Evolutionary conservation across 2,329 filamentous ascomycete species (phyloP).

Genomic region (Talaromyces marneffei): DNA sequence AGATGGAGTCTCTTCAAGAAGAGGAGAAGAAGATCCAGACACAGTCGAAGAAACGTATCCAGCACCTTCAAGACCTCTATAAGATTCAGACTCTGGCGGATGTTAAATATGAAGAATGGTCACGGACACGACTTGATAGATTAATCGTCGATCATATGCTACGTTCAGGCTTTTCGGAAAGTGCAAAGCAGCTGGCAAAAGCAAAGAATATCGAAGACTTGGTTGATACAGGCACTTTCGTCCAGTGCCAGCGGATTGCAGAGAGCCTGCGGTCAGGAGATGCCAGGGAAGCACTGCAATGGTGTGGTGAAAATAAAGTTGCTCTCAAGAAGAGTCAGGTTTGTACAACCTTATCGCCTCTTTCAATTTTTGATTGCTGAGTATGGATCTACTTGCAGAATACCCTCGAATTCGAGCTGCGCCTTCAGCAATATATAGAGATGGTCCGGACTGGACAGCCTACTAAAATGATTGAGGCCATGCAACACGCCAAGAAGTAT

Average conservation of each 20-base stretch:
- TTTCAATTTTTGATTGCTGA: slow-evolving; percentile 9
- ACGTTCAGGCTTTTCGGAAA: slow-evolving; percentile 73
- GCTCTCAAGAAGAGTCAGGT: slow-evolving; percentile 82
- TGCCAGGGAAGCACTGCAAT: slow-evolving; percentile 72
- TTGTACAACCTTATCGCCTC: slow-evolving; percentile 24
- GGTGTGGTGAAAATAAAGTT: slow-evolving; percentile 92
- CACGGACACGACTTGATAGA: slow-evolving; percentile 70
- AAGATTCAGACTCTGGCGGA: slow-evolving; percentile 75
- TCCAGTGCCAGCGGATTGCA: slow-evolving; percentile 71
- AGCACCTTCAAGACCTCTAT: slow-evolving; percentile 76
- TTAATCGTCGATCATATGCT: slow-evolving; percentile 90
- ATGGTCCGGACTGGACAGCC: slow-evolving; percentile 64
- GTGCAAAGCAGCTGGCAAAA: slow-evolving; percentile 66
- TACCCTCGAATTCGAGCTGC: slow-evolving; percentile 85
- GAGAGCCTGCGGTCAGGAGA: slow-evolving; percentile 64
- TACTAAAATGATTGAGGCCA: slow-evolving; percentile 66
- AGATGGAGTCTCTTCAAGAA: slow-evolving; percentile 68
- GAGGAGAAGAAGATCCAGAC: slow-evolving; percentile 74
- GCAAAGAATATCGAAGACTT: slow-evolving; percentile 73
- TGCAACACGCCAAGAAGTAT: slow-evolving; percentile 74
- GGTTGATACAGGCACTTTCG: slow-evolving; percentile 84
- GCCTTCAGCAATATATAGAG: slow-evolving; percentile 92
- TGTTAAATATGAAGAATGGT: slow-evolving; percentile 91
- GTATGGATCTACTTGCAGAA: slow-evolving; percentile 44
- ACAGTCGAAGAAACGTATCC: slow-evolving; percentile 68